These are phyloP conservation scores for Calonectria naviculata DNA, from an alignment of 2,329 filamentous ascomycete species.

Conservation along the genomic window DNA sequence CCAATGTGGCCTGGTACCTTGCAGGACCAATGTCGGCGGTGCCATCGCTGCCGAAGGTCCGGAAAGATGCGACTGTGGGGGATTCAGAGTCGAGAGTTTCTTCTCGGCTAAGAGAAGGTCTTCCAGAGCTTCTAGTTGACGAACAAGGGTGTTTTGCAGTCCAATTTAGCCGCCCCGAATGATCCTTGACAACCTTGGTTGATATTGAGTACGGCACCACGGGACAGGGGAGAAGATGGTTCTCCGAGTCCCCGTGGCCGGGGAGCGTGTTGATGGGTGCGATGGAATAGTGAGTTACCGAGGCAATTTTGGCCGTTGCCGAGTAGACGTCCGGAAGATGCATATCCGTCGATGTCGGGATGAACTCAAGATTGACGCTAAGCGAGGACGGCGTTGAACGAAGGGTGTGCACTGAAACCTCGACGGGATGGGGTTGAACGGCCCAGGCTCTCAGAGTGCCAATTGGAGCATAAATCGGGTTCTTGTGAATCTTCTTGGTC, in stretches of 20 bases:
- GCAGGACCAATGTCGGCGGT: slow-evolving; percentile 9
- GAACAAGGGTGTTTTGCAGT: neutral
- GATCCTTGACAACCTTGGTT: neutral
- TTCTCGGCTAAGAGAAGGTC: neutral
- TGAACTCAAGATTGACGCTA: neutral
- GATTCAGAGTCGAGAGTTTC: neutral
- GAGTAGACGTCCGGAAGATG: neutral
- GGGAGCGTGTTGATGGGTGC: neutral
- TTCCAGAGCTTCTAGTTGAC: neutral
- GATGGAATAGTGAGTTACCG: neutral
- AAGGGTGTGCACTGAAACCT: neutral
- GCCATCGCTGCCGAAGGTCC: neutral
- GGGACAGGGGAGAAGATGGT: neutral
- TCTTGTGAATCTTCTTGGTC: neutral
- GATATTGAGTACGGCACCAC: neutral
- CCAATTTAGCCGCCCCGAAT: neutral
- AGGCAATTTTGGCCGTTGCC: neutral
- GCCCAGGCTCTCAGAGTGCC: neutral
- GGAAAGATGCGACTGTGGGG: neutral
- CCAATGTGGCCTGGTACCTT: slow-evolving; percentile 16
- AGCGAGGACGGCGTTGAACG: neutral
- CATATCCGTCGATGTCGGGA: neutral
- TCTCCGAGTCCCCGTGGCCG: neutral
- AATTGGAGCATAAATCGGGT: neutral
- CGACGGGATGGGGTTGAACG: neutral